These are phyloP conservation scores for Pseudovirgaria hyperparasitica DNA, from an alignment of 2,329 filamentous ascomycete species.

Conservation along the genomic window DNA sequence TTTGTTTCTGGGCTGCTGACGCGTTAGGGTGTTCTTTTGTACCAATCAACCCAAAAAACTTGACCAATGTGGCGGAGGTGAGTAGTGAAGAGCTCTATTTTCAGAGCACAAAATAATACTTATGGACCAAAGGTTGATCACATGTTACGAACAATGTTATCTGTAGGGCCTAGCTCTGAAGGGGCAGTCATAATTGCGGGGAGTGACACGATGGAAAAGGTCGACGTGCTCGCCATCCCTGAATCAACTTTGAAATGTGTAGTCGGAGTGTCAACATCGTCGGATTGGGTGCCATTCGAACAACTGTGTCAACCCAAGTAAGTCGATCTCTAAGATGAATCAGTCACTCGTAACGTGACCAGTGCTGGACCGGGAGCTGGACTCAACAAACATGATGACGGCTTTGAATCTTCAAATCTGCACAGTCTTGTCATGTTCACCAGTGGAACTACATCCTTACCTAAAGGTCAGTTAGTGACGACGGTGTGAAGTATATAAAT, in stretches of 20 bases:
- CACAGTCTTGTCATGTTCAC: slow-evolving; percentile 40
- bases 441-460: slow-evolving; percentile 36
- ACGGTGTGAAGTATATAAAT: slow-evolving; percentile 24
- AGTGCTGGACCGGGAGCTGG: too few relatives aligned
- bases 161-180: not conserved
- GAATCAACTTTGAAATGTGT: not conserved
- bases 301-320: not conserved
- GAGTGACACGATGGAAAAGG: not conserved
- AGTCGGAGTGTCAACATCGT: not conserved
- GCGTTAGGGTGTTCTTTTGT: not conserved
- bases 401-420: too few relatives aligned
- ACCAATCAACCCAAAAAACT: slow-evolving; percentile 3
- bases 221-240: not conserved
- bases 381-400: too few relatives aligned
- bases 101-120: too few relatives aligned
- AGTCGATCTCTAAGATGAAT: too few relatives aligned
- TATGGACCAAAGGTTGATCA: too few relatives aligned
- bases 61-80: slow-evolving; percentile 3
- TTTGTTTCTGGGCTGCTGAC: slow-evolving; percentile 1
- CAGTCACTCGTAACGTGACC: not conserved
- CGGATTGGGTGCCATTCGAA: not conserved
- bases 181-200: slow-evolving; percentile 18
- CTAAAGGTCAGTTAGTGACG: slow-evolving; percentile 35
- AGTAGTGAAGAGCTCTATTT: too few relatives aligned
- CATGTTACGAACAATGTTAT: slow-evolving; percentile 1